Evolutionary conservation across 1,284 basidiomycete genomes (phyloP), one percentile per base, ranked within the genome.

Genomic region (Sporisorium exsertum): DNA sequence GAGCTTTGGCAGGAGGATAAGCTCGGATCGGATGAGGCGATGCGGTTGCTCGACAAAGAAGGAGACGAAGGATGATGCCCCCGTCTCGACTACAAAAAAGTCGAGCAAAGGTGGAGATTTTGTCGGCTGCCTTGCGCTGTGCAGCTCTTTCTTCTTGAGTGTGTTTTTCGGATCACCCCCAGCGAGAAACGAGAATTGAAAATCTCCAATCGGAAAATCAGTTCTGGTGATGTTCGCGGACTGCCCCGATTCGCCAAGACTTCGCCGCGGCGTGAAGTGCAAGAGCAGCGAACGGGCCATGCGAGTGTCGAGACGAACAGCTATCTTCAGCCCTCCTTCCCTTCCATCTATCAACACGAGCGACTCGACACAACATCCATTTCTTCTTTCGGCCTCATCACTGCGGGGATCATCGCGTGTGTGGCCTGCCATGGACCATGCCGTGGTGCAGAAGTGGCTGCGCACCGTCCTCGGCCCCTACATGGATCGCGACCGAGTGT

Each of bases 401-500:
- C 37, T 40, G n/a, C 32, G 18, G 29, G 49, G 33, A 13, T 42
- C 8, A 57, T 54, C 20, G 26, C 18, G 42, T 32, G 42, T 49
- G 20, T 37, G 37, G 57, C 52, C 57, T 22, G 54, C 45, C 40
- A 85, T 85, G 83, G 76, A 85, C 57, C 81, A 80, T 59, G 54
- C 61, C 26, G 72, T 81, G 32, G 81, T 84, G 50, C 82, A 81
- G 43, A 69, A 70, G 33, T 85, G 84, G 84, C 75, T 85, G 20
- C 67, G 77, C 43, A 62, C 67, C 54, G 81, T 84, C 16, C 65
- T 81, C 13, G 69, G 45, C 3, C 74, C 79, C 3, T 97, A 97
- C 82, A 84, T 87, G 1, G 85, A 90, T 67, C 86, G 84, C 29
- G 90, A 92, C 54, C 88, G 89, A 29, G 87, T 91, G 47, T 88